Evolutionary conservation across 441 rosid species (phyloP), one percentile per base, ranked within the genome.

Genomic region (Syzygium syzygioides): DNA sequence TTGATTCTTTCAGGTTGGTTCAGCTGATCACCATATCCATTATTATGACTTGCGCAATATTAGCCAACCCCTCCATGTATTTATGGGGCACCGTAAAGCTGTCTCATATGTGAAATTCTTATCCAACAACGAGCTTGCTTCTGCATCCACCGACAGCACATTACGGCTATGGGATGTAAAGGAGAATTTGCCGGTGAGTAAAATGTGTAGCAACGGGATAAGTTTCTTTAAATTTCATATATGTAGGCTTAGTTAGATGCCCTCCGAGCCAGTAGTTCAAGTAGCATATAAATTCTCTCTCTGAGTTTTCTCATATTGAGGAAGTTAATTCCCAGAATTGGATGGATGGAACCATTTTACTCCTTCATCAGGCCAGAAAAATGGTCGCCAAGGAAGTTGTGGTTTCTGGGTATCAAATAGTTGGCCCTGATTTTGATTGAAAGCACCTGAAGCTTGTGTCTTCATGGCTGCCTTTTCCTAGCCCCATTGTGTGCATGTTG

Each of bases 121-220:
- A 93, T 97, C 99, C 60, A 94, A 94, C 91, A 93, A 94, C 56
- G 99, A 98, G 95, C 99, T 97, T 89, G 98, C 99, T 91, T 98
- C 99, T 88, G 99, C 99, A 66, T 98, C 99, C 34, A 98, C 99
- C 19, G 99, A 98, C 93, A 97, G 98, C 93, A 97, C 99, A 20
- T 93, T 98, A 89, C 93, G 99, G 48, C 92, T 97, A 79, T 97
- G 99, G 99, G 99, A 98, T 88, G 99, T 98, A 87, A 96, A 96
- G 93, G 96, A 97, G 86, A 96, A 97, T 89, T 85, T 94, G 64
- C 98, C 97, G 0, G 99, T 96, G 90, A 95, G 96, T 94, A 76
- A 57, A n/a, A 54, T 90, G 85, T 89, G 86, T 83, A 32, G 55
- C 55, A 57, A 79, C 50, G 85, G 18, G 66, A 25, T 34, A 26